Percentiles rank a stretch among this genome's conserved stretches.
Evolutionary conservation across 2,329 filamentous ascomycete genomes (phyloP).

Genomic region (Trichothecium roseum): DNA sequence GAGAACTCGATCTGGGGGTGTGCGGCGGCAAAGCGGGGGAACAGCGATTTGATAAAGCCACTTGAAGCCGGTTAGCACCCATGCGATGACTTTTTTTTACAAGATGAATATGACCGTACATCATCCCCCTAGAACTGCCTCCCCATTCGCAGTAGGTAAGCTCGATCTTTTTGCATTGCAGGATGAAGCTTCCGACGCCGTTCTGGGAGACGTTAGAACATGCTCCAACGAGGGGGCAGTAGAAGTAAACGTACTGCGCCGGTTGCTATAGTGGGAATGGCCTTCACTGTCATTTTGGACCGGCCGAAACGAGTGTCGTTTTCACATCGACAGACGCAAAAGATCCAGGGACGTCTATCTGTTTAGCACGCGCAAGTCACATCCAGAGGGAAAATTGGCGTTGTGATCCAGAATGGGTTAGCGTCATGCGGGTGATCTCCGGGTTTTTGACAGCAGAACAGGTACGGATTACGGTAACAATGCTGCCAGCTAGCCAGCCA

Average conservation of each 20-base stretch:
- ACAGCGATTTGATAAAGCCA: conserved; percentile 67
- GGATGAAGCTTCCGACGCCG: conserved; percentile 90
- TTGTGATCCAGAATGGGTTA: conserved; percentile 14
- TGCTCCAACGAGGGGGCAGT: not conserved
- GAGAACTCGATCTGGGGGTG: conserved; percentile 88
- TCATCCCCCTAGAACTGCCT: conserved; percentile 90
- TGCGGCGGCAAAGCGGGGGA: conserved; percentile 65
- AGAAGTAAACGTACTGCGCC: conserved; percentile 35
- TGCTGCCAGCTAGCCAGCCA: no score
- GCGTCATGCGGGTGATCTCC: conserved; percentile 7
- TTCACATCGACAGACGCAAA: conserved; percentile 14
- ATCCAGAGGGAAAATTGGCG: not conserved
- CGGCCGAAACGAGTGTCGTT: conserved; percentile 16
- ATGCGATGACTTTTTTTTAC: not conserved
- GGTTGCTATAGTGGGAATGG: conserved; percentile 38
- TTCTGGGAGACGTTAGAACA: conserved; percentile 47
- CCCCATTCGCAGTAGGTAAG: conserved; percentile 97
- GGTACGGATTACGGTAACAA: no score
- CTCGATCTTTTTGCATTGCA: conserved; percentile 92
- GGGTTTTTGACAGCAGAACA: conserved; percentile 3
- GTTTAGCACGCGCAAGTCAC: not conserved
- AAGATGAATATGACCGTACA: conserved; percentile 41
- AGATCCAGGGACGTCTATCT: not conserved
- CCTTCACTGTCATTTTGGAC: conserved; percentile 44
- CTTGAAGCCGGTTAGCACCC: conserved; percentile 33